These are phyloP conservation scores for Sarcomyxa edulis DNA, from an alignment of 768 basidiomycete genomes.

Conservation along the genomic window DNA sequence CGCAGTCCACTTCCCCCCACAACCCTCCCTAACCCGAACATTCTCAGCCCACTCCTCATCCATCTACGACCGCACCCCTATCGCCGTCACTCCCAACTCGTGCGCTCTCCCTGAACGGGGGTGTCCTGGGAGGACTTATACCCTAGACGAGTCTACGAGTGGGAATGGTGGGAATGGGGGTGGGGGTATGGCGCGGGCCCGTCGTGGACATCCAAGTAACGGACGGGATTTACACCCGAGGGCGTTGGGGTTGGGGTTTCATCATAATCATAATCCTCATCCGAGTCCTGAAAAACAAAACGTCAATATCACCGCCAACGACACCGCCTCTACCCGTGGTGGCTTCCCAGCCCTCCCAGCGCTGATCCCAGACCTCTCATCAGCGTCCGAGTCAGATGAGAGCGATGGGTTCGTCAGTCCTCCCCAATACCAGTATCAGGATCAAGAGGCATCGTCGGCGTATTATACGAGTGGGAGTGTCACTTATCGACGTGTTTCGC, in stretches of 20 bases:
- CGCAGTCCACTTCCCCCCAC: conserved; percentile 49
- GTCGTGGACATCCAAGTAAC: conserved; percentile 16
- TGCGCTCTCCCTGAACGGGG: conserved; percentile 79
- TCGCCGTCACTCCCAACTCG: conserved; percentile 64
- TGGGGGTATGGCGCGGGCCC: background rate
- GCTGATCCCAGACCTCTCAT: conserved; percentile 58
- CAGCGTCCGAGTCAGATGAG: conserved; percentile 61
- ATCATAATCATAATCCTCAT: conserved; percentile 10
- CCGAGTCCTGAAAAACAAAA: background rate
- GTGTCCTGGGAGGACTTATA: conserved; percentile 68
- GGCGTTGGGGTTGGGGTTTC: conserved; percentile 24
- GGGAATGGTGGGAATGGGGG: no score
- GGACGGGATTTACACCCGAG: conserved; percentile 44
- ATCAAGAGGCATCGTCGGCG: conserved; percentile 8
- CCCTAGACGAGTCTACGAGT: conserved; percentile 31
- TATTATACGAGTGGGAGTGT: no score
- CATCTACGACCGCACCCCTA: conserved; percentile 75
- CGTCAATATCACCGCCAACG: conserved; percentile 10
- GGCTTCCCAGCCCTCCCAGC: conserved; percentile 37
- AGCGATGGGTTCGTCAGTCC: conserved; percentile 46
- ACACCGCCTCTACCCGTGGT: conserved; percentile 14
- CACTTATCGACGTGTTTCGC: no score
- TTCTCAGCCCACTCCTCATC: conserved; percentile 50
- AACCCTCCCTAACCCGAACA: conserved; percentile 44
- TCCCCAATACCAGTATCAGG: no score